Evolutionary conservation across 1,139 yeast genomes (phyloP).

Genomic region (Diutina ranongensis): DNA sequence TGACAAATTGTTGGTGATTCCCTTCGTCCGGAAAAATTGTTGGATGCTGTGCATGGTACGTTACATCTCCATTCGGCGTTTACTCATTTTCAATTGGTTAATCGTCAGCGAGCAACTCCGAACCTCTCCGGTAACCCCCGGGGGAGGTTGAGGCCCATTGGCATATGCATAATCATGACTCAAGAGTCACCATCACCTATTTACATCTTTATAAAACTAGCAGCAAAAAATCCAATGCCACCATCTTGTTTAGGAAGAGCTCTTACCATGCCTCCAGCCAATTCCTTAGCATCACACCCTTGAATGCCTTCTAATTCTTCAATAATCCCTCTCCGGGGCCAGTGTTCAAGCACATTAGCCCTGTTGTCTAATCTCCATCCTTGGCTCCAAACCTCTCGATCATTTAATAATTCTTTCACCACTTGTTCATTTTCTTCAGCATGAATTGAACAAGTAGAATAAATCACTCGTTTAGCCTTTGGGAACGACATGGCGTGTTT

Average conservation of each 20-base stretch:
- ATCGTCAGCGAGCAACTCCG: not conserved
- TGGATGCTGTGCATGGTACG: not conserved
- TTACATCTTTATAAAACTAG: constrained; percentile 42
- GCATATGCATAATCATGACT: too few relatives aligned
- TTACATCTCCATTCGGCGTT: not conserved
- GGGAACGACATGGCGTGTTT: constrained; percentile 85
- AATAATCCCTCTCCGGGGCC: constrained; percentile 78
- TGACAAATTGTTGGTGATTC: too few relatives aligned
- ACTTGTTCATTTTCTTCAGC: constrained; percentile 90
- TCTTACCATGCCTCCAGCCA: constrained; percentile 83
- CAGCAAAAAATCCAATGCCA: constrained; percentile 96
- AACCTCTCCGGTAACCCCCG: not conserved
- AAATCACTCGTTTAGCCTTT: constrained; percentile 64
- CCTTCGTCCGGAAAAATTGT: not conserved
- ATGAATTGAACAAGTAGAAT: constrained; percentile 92
- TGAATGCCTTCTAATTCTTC: constrained; percentile 49
- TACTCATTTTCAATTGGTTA: not conserved
- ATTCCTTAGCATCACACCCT: constrained; percentile 29
- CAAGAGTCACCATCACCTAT: not conserved
- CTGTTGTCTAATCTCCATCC: constrained; percentile 73
- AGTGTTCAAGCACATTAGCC: constrained; percentile 56
- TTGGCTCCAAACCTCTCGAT: constrained; percentile 39
- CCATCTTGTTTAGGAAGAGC: constrained; percentile 83
- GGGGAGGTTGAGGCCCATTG: not conserved
- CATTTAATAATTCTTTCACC: constrained; percentile 63